Percentiles rank a stretch among this genome's conserved stretches.
Conservation (phyloP, 2,329 filamentous ascomycete species). For the Clonostachys byssicola region DNA sequence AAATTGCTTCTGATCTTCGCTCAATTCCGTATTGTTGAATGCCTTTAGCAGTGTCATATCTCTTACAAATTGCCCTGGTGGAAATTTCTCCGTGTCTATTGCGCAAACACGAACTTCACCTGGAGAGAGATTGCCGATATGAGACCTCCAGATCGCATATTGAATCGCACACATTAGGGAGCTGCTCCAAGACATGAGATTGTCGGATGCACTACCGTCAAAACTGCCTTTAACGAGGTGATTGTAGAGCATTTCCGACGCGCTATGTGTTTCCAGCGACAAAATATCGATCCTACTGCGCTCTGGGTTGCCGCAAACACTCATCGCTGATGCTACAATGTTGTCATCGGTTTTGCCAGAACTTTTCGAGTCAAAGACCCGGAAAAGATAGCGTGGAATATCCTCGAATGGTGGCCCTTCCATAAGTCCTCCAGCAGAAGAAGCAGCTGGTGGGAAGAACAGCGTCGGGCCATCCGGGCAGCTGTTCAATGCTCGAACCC, state of each 20-base stretch:
- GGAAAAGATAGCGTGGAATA: neutral
- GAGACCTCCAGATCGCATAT: neutral
- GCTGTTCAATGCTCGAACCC: neutral
- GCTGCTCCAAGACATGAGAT: neutral
- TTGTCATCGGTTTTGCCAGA: neutral
- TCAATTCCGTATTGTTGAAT: too few relatives aligned
- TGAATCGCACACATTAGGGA: neutral
- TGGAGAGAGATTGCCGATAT: neutral
- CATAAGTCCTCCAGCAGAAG: neutral
- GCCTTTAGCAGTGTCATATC: neutral
- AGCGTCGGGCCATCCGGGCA: neutral
- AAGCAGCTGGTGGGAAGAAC: neutral
- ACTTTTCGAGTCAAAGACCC: neutral
- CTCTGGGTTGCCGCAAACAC: neutral
- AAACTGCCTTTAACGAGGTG: neutral
- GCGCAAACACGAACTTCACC: neutral
- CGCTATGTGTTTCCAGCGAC: neutral
- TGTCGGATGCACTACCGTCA: neutral
- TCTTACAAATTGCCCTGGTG: neutral
- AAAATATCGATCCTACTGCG: neutral
- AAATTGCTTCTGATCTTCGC: too few relatives aligned
- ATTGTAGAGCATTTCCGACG: too few relatives aligned
- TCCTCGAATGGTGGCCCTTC: neutral
- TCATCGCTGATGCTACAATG: neutral
- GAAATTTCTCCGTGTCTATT: neutral